Evolutionary conservation across 768 basidiomycete species (phyloP).

Genomic region (Leucosporidium scottii): DNA sequence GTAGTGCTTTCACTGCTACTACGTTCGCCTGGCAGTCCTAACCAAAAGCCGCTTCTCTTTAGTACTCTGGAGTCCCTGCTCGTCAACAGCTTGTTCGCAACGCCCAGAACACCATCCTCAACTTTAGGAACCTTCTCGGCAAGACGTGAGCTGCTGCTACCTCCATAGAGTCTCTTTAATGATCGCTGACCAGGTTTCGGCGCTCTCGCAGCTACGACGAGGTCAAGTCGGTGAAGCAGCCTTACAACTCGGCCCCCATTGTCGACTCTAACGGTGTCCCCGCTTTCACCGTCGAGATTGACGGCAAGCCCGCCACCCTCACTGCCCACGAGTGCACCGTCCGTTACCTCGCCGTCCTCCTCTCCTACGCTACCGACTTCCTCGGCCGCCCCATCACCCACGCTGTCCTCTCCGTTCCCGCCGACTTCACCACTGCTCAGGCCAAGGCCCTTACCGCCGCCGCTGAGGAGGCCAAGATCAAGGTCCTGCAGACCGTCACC

Average conservation of each 20-base stretch:
- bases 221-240: constrained; percentile 35
- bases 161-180: no score
- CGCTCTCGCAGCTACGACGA: constrained; percentile 30
- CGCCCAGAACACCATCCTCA: constrained; percentile 83
- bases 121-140: constrained; percentile 86
- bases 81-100: constrained; percentile 94
- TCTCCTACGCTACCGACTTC: constrained; percentile 83
- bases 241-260: constrained; percentile 51
- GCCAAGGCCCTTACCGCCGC: constrained; percentile 64
- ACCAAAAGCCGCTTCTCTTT: background rate
- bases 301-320: constrained; percentile 52
- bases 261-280: constrained; percentile 60
- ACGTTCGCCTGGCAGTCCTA: no score
- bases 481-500: constrained; percentile 77
- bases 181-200: no score
- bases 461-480: constrained; percentile 70
- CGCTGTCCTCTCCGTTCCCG: constrained; percentile 75
- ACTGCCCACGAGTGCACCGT: constrained; percentile 75
- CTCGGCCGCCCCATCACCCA: constrained; percentile 62
- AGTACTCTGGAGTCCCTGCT: constrained; percentile 96
- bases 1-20: no score
- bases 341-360: constrained; percentile 74
- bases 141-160: constrained; percentile 61
- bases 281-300: constrained; percentile 50
- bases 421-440: constrained; percentile 64